Percentiles rank a stretch among this genome's conserved stretches.
Conservation (phyloP, 257 asterid genomes). For the Marsdenia floribunda region DNA sequence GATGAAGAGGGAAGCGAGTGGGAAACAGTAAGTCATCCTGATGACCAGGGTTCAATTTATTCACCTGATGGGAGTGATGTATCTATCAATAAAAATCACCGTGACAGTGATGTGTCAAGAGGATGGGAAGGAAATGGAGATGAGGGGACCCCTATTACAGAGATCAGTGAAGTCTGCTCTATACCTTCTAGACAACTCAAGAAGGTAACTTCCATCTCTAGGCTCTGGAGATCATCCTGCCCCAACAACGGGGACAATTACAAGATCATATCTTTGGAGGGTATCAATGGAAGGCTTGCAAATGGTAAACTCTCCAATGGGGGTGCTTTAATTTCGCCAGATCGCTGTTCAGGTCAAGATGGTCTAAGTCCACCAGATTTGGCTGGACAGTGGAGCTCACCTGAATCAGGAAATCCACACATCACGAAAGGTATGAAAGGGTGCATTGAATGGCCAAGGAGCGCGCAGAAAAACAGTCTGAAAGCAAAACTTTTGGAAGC, state of each 20-base stretch:
- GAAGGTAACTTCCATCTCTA: slow-evolving; percentile 47
- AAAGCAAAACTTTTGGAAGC: slow-evolving; percentile 78
- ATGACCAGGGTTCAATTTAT: slow-evolving; percentile 54
- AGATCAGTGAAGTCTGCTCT: slow-evolving; percentile 39
- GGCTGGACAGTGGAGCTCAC: slow-evolving; percentile 64
- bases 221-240: slow-evolving; percentile 47
- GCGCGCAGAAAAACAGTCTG: slow-evolving; percentile 59
- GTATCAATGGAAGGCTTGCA: slow-evolving; percentile 36
- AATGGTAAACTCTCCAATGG: slow-evolving; percentile 41
- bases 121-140: slow-evolving; percentile 34
- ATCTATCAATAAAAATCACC: slow-evolving; percentile 30
- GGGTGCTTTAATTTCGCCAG: slow-evolving; percentile 43
- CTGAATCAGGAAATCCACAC: slow-evolving; percentile 56
- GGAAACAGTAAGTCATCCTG: slow-evolving; percentile 73
- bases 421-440: slow-evolving; percentile 71
- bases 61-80: slow-evolving; percentile 54
- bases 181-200: slow-evolving; percentile 33
- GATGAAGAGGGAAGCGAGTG: slow-evolving; percentile 68
- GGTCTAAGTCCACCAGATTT: slow-evolving; percentile 48
- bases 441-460: slow-evolving; percentile 81
- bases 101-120: slow-evolving; percentile 33
- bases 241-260: slow-evolving; percentile 46
- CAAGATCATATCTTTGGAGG: slow-evolving; percentile 40
- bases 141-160: slow-evolving; percentile 38
- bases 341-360: slow-evolving; percentile 39